Conservation (phyloP, 78 protist genomes). For the Thecamonas trahens region DNA sequence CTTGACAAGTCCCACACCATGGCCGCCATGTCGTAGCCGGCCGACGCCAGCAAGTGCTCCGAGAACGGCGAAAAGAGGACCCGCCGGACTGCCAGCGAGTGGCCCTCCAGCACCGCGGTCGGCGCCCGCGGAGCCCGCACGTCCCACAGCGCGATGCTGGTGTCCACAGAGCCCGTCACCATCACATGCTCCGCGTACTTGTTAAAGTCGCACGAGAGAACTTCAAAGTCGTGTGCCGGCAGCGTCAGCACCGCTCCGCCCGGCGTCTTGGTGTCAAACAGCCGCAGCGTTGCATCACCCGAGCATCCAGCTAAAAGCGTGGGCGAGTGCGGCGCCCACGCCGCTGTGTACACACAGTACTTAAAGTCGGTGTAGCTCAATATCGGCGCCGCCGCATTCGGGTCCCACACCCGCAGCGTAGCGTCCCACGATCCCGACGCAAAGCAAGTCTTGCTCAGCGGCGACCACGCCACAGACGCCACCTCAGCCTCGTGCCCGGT, state of each 20-base stretch:
- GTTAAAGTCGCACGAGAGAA: slow-evolving; percentile 25
- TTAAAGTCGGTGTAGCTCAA: background rate
- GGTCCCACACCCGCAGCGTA: slow-evolving; percentile 16
- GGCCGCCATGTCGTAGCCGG: slow-evolving; percentile 14
- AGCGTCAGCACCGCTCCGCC: background rate
- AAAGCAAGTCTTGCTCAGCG: background rate
- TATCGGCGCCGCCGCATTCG: background rate
- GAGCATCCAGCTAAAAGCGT: slow-evolving; percentile 1
- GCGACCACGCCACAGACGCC: slow-evolving; percentile 11
- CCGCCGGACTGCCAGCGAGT: slow-evolving; percentile 15
- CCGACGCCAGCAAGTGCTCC: background rate
- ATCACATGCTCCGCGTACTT: slow-evolving; percentile 19
- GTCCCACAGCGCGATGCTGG: slow-evolving; percentile 13
- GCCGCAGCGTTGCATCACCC: slow-evolving; percentile 18
- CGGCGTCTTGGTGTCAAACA: slow-evolving; percentile 14
- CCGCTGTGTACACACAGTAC: slow-evolving; percentile 19
- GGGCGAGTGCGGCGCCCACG: slow-evolving; percentile 1
- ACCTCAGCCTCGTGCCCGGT: slow-evolving; percentile 21
- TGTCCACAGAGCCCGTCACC: slow-evolving; percentile 26
- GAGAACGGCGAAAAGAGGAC: slow-evolving; percentile 16
- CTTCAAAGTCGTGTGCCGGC: slow-evolving; percentile 14
- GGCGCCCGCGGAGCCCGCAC: slow-evolving; percentile 1
- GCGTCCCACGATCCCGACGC: slow-evolving; percentile 24
- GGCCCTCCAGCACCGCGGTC: background rate
- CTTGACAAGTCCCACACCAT: background rate